Conservation (phyloP, 345 rosid genomes). For the Aurinia saxatilis region DNA sequence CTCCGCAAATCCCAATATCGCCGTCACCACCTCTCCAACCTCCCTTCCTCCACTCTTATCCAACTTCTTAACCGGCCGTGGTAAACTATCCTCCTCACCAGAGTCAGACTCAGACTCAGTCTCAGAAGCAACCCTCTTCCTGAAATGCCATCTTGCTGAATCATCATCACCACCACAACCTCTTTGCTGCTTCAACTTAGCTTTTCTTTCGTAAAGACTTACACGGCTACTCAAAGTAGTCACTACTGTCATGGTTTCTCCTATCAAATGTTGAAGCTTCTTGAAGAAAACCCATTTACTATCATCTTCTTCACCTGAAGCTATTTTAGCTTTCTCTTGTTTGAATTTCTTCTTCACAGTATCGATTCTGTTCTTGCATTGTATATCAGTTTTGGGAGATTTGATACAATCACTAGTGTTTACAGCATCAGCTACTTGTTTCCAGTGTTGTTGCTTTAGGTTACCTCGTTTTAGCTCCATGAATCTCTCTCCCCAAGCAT, state of each 20-base stretch:
- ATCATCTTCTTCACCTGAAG: slow-evolving; percentile 30
- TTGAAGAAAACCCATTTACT: slow-evolving; percentile 64
- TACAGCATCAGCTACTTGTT: slow-evolving; percentile 69
- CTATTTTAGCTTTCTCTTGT: slow-evolving; percentile 49
- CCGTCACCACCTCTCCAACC: slow-evolving; percentile 43
- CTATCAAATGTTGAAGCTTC: slow-evolving; percentile 32
- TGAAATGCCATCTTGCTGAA: slow-evolving; percentile 19
- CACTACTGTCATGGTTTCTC: slow-evolving; percentile 24
- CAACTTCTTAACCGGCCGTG: background rate
- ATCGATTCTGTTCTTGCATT: slow-evolving; percentile 86
- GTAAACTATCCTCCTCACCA: slow-evolving; percentile 26
- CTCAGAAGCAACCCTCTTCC: slow-evolving; percentile 2
- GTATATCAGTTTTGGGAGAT: slow-evolving; percentile 56
- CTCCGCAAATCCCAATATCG: slow-evolving; percentile 50
- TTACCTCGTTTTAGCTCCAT: slow-evolving; percentile 75
- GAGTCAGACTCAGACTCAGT: slow-evolving; percentile 22
- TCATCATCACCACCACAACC: slow-evolving; percentile 9
- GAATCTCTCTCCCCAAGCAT: slow-evolving; percentile 77
- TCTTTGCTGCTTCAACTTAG: background rate
- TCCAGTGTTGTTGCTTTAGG: slow-evolving; percentile 80
- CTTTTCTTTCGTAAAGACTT: slow-evolving; percentile 12
- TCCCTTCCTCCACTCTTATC: slow-evolving; percentile 23
- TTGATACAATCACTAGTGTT: slow-evolving; percentile 42
- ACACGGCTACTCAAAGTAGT: slow-evolving; percentile 42
- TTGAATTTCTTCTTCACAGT: slow-evolving; percentile 83